Percentiles rank a stretch among this genome's conserved stretches.
Evolutionary conservation across 192 early-diverging fungal species (phyloP).

Genomic region (Backusella sp.): DNA sequence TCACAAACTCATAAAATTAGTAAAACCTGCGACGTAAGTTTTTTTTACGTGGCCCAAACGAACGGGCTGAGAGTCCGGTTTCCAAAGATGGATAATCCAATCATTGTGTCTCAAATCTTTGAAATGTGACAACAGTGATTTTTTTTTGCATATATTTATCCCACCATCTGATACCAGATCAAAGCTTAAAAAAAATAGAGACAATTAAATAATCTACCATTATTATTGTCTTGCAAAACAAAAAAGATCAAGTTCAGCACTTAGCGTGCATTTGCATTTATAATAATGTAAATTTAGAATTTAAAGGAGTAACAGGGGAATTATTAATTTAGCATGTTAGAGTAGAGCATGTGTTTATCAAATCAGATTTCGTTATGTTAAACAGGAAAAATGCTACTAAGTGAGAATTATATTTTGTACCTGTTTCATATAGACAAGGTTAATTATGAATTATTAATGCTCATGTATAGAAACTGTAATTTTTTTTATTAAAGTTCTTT

Average conservation of each 20-base stretch:
- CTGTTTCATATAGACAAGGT: not conserved
- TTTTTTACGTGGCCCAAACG: not conserved
- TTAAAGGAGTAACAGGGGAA: conserved; percentile 7
- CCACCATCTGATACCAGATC: conserved; percentile 4
- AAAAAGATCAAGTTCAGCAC: not conserved
- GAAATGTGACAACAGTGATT: not conserved
- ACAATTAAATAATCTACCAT: not conserved
- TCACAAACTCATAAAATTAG: not conserved
- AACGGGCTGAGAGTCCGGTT: not conserved
- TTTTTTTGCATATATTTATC: not conserved
- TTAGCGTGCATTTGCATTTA: not conserved
- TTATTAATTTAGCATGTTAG: not conserved
- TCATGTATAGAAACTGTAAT: not conserved
- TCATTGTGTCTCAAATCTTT: not conserved
- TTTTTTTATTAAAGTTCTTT: not conserved
- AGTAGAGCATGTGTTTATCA: not conserved
- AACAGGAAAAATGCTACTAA: not conserved
- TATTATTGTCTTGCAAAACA: not conserved
- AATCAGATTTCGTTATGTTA: conserved; percentile 4
- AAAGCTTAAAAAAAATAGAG: not conserved
- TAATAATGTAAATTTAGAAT: conserved; percentile 2
- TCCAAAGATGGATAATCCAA: not conserved
- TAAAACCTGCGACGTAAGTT: not conserved
- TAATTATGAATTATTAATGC: not conserved
- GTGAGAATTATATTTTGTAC: conserved; percentile 3